phyloP scores from a whole-genome alignment of 768 basidiomycete genomes.

The Cytidiella melzeri region DNA sequence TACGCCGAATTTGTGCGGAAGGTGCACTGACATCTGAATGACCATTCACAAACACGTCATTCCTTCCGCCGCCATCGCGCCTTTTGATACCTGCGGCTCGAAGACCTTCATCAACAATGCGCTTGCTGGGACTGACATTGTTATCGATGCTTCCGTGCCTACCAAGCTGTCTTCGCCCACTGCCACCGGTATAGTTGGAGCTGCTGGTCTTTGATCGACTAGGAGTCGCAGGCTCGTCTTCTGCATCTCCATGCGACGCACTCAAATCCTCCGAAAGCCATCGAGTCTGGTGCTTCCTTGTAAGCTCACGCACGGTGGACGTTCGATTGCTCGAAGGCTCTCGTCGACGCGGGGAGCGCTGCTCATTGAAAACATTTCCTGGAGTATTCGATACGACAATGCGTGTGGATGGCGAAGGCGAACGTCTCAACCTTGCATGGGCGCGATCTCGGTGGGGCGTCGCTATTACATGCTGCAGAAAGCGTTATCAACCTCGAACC shows the following conservation, averaged over 20 bases:
- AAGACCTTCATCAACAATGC: slow-evolving; percentile 60
- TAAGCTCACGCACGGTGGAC: slow-evolving; percentile 44
- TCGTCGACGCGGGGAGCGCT: slow-evolving; percentile 22
- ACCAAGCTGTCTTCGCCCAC: slow-evolving; percentile 48
- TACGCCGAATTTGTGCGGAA: slow-evolving; percentile 13
- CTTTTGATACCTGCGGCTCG: slow-evolving; percentile 61
- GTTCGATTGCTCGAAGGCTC: slow-evolving; percentile 26
- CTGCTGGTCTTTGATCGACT: slow-evolving; percentile 4
- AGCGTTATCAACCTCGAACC: neutral
- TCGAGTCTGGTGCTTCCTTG: slow-evolving; percentile 43
- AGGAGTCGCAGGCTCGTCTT: slow-evolving; percentile 18
- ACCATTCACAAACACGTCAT: slow-evolving; percentile 31
- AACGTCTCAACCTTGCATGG: slow-evolving; percentile 9
- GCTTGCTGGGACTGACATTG: slow-evolving; percentile 43
- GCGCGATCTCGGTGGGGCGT: slow-evolving; percentile 21
- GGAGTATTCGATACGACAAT: slow-evolving; percentile 9
- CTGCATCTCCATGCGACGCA: slow-evolving; percentile 18
- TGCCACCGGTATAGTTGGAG: slow-evolving; percentile 4
- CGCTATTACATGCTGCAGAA: slow-evolving; percentile 12
- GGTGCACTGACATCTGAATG: slow-evolving; percentile 3
- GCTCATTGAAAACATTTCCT: slow-evolving; percentile 9
- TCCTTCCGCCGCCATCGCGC: slow-evolving; percentile 20
- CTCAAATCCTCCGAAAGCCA: slow-evolving; percentile 49
- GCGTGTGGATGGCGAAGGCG: slow-evolving; percentile 18
- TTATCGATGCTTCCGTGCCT: slow-evolving; percentile 71